These are phyloP conservation scores for Parastagonospora avenae DNA, from an alignment of 2,329 filamentous ascomycete genomes.

Conservation along the genomic window DNA sequence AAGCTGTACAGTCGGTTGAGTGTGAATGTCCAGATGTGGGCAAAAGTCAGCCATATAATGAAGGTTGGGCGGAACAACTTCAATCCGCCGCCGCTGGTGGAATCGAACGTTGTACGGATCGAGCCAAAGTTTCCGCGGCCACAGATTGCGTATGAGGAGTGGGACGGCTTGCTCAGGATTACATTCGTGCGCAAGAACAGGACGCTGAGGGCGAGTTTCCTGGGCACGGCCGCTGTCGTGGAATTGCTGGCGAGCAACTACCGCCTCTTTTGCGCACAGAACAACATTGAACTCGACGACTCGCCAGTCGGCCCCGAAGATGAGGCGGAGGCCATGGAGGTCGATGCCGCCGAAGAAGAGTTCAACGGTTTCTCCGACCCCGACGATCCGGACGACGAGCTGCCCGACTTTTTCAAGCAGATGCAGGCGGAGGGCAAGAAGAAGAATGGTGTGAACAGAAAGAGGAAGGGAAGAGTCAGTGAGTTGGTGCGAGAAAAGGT, in stretches of 20 bases:
- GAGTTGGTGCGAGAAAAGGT: constrained; percentile 88
- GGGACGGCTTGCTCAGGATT: constrained; percentile 85
- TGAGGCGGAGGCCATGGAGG: constrained; percentile 52
- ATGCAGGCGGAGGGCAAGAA: constrained; percentile 54
- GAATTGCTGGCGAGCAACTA: constrained; percentile 87
- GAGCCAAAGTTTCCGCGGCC: constrained; percentile 86
- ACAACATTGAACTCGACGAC: constrained; percentile 79
- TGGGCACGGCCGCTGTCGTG: constrained; percentile 80
- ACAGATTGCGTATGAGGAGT: constrained; percentile 91
- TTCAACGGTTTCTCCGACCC: constrained; percentile 58
- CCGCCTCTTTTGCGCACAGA: constrained; percentile 85
- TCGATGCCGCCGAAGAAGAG: constrained; percentile 58
- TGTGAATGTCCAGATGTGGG: constrained; percentile 94
- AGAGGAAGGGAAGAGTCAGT: constrained; percentile 78
- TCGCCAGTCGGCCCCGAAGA: constrained; percentile 43
- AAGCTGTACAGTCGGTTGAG: constrained; percentile 87
- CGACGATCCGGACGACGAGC: constrained; percentile 68
- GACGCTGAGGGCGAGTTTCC: constrained; percentile 79
- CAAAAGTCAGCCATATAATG: constrained; percentile 74
- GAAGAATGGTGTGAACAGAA: constrained; percentile 60
- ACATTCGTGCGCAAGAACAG: constrained; percentile 90
- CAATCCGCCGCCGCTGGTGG: constrained; percentile 90
- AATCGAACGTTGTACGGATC: constrained; percentile 87
- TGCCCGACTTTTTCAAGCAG: constrained; percentile 85
- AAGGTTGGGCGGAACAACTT: constrained; percentile 98